A percentile compares a stretch with the other conserved stretches of the same genome.
Conservation (phyloP, 2,329 filamentous ascomycete species). For the Epichloe gansuensis region DNA sequence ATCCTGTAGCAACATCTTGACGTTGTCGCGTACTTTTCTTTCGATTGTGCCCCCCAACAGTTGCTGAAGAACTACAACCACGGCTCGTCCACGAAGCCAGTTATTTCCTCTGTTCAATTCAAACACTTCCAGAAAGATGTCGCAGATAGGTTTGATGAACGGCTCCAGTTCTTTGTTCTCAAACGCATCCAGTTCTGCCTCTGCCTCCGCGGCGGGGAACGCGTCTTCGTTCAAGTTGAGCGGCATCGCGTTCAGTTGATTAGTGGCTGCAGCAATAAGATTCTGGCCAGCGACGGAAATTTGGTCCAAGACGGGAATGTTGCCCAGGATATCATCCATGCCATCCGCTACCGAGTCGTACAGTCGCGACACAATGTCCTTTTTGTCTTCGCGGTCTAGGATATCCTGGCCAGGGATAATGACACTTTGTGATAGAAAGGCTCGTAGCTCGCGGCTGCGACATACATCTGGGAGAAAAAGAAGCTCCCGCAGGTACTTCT, state of each 20-base stretch:
- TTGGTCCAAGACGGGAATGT: slow-evolving; percentile 90
- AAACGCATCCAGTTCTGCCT: slow-evolving; percentile 87
- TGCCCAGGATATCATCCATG: slow-evolving; percentile 95
- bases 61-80: slow-evolving; percentile 93
- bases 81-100: slow-evolving; percentile 89
- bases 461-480: slow-evolving; percentile 88
- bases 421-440: slow-evolving; percentile 83
- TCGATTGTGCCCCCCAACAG: slow-evolving; percentile 92
- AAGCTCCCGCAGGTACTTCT: slow-evolving; percentile 72
- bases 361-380: slow-evolving; percentile 82
- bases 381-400: slow-evolving; percentile 51
- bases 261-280: slow-evolving; percentile 64
- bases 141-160: slow-evolving; percentile 96
- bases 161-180: slow-evolving; percentile 82
- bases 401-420: slow-evolving; percentile 49
- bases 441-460: slow-evolving; percentile 78
- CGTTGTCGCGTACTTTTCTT: slow-evolving; percentile 80
- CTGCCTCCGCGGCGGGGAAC: slow-evolving; percentile 57
- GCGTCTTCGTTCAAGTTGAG: slow-evolving; percentile 39
- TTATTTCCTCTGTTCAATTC: slow-evolving; percentile 91
- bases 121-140: slow-evolving; percentile 92
- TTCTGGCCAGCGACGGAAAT: slow-evolving; percentile 87
- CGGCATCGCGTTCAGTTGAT: slow-evolving; percentile 44
- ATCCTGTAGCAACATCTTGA: slow-evolving; percentile 61
- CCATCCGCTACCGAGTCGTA: slow-evolving; percentile 96